phyloP scores from a whole-genome alignment of 805 yeast genomes.

The Limtongozyma cylindracea region DNA sequence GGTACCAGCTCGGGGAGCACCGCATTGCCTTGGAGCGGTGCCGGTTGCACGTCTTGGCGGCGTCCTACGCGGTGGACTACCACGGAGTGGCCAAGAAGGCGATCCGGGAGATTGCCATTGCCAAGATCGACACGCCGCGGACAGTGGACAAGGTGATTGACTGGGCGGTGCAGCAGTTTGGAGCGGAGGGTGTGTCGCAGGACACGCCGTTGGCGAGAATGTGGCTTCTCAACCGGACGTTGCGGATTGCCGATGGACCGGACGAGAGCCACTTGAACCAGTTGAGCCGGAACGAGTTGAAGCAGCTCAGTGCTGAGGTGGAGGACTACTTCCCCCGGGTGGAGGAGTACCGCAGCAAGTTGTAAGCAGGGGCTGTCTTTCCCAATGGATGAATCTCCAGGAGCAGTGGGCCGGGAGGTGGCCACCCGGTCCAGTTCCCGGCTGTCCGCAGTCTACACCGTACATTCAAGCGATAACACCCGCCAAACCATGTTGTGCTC shows the following conservation, averaged over 20 bases:
- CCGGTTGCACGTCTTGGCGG: conserved; percentile 25
- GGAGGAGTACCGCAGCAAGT: not conserved
- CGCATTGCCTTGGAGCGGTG: conserved; percentile 29
- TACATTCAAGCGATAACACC: too few species aligned
- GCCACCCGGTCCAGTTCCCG: too few species aligned
- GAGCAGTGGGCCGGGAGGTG: too few species aligned
- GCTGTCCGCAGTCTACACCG: too few species aligned
- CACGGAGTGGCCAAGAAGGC: conserved; percentile 29
- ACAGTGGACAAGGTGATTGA: conserved; percentile 24
- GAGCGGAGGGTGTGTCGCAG: conserved; percentile 39
- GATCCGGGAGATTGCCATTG: conserved; percentile 28
- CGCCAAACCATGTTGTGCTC: too few species aligned
- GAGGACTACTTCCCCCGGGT: conserved; percentile 9
- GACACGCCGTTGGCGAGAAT: conserved; percentile 30
- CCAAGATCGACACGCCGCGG: conserved; percentile 36
- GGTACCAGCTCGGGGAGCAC: conserved; percentile 20
- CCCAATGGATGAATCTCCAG: too few species aligned
- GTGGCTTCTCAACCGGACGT: conserved; percentile 25
- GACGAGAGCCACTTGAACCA: conserved; percentile 40
- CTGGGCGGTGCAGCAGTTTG: conserved; percentile 38
- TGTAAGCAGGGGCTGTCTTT: too few species aligned
- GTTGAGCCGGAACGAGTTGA: conserved; percentile 21
- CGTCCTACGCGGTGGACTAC: conserved; percentile 32
- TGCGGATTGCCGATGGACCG: conserved; percentile 46
- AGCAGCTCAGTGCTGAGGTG: conserved; percentile 9